Conservation (phyloP, 176 grass and related monocot species). For the Raddia guianensis region DNA sequence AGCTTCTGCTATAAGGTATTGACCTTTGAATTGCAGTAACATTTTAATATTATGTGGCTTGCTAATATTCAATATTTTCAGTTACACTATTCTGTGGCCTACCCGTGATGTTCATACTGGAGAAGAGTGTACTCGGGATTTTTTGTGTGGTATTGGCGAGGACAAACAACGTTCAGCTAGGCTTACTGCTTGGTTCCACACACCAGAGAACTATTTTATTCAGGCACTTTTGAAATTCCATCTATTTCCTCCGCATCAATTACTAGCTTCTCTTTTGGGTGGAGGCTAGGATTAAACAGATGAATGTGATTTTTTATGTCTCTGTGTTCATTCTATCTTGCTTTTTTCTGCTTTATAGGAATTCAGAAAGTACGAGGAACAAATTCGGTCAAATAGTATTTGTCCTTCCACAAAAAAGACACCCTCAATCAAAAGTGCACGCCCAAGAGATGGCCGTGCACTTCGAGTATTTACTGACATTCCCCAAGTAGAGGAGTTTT, state of each 20-base stretch:
- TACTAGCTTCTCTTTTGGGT: slow-evolving; percentile 20
- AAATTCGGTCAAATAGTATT: slow-evolving; percentile 67
- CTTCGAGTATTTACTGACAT: slow-evolving; percentile 87
- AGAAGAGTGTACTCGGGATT: slow-evolving; percentile 92
- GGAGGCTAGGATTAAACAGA: background rate
- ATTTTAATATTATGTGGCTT: slow-evolving; percentile 5
- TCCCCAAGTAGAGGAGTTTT: slow-evolving; percentile 87
- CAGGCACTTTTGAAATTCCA: slow-evolving; percentile 48
- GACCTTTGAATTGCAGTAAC: slow-evolving; percentile 9
- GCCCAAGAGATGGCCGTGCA: slow-evolving; percentile 55
- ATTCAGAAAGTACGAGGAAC: slow-evolving; percentile 70
- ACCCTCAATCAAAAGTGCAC: slow-evolving; percentile 47
- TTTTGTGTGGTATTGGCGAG: slow-evolving; percentile 82
- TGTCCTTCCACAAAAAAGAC: slow-evolving; percentile 32
- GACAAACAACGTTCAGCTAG: slow-evolving; percentile 90
- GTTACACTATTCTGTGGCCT: slow-evolving; percentile 93
- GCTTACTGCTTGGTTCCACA: slow-evolving; percentile 97
- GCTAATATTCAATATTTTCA: slow-evolving; percentile 61
- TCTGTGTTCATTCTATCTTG: slow-evolving; percentile 30
- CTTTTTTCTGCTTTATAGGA: slow-evolving; percentile 48
- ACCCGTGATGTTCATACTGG: slow-evolving; percentile 62
- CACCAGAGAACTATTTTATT: slow-evolving; percentile 93
- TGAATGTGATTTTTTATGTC: slow-evolving; percentile 8
- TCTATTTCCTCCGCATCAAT: background rate
- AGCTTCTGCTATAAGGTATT: slow-evolving; percentile 83